phyloP scores from a whole-genome alignment of 192 early-diverging fungal species.

The Martensiomyces pterosporus region DNA sequence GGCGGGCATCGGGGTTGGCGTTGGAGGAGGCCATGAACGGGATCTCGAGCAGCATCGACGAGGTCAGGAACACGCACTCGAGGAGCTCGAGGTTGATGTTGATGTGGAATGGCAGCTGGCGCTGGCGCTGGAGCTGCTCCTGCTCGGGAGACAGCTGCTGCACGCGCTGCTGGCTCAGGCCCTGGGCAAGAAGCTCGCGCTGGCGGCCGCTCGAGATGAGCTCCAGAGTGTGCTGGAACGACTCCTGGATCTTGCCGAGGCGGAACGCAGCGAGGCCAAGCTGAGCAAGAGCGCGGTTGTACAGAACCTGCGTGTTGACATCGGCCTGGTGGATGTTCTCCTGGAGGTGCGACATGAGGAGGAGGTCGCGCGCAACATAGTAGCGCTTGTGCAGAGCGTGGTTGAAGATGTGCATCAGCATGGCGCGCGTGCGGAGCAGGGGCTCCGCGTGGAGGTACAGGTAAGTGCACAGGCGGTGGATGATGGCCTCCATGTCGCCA shows the following conservation, averaged over 20 bases:
- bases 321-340: slow-evolving; percentile 87
- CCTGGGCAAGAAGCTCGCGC: slow-evolving; percentile 95
- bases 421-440: slow-evolving; percentile 84
- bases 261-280: slow-evolving; percentile 97
- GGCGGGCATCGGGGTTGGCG: slow-evolving; percentile 54
- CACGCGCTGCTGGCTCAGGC: slow-evolving; percentile 68
- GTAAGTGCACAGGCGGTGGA: slow-evolving; percentile 80
- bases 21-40: slow-evolving; percentile 84
- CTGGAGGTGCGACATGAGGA: slow-evolving; percentile 98
- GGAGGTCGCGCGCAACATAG: slow-evolving; percentile 87
- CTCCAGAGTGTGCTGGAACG: slow-evolving; percentile 83
- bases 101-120: slow-evolving; percentile 99
- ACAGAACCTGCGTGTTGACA: slow-evolving; percentile 87
- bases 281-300: slow-evolving; percentile 95
- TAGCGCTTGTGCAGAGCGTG: slow-evolving; percentile 96
- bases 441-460: slow-evolving; percentile 84
- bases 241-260: slow-evolving; percentile 83
- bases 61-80: slow-evolving; percentile 94
- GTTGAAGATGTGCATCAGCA: slow-evolving; percentile 97
- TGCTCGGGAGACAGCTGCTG: slow-evolving; percentile 83
- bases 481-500: slow-evolving; percentile 58
- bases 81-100: slow-evolving; percentile 98
- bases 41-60: slow-evolving; percentile 97
- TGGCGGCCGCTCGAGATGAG: slow-evolving; percentile 77
- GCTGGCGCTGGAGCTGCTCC: slow-evolving; percentile 88